These are phyloP conservation scores for Oleoguttula mirabilis DNA, from an alignment of 495 filamentous ascomycete species.

Conservation along the genomic window DNA sequence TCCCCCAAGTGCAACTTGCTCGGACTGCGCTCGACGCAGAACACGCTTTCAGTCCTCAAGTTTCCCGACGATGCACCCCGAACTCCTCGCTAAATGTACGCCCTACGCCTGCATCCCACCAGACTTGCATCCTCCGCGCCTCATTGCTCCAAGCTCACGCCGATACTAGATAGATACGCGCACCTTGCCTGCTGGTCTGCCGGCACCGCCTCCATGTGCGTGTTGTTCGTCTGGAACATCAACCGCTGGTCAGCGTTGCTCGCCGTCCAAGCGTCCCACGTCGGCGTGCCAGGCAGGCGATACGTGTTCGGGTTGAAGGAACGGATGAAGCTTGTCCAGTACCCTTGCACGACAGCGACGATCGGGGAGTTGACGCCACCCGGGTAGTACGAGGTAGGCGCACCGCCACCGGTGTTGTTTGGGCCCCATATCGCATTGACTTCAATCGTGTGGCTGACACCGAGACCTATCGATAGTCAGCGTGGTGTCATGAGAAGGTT, in stretches of 20 bases:
- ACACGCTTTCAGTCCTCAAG: too few species aligned
- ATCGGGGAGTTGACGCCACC: constrained; percentile 26
- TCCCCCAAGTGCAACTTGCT: too few species aligned
- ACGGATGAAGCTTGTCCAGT: constrained; percentile 27
- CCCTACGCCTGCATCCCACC: too few species aligned
- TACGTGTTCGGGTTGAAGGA: constrained; percentile 22
- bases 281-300: constrained; percentile 12
- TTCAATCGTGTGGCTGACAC: constrained; percentile 53
- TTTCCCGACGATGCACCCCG: too few species aligned
- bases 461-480: constrained; percentile 33
- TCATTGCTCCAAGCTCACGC: constrained; percentile 40
- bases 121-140: too few species aligned
- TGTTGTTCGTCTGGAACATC: constrained; percentile 43
- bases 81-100: too few species aligned
- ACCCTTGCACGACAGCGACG: constrained; percentile 20
- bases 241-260: constrained; percentile 33
- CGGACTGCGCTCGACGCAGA: too few species aligned
- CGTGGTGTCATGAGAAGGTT: too few species aligned
- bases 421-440: constrained; percentile 50
- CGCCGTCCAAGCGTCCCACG: constrained; percentile 30
- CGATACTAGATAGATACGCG: constrained; percentile 42
- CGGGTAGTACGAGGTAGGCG: constrained; percentile 43
- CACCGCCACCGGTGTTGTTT: constrained; percentile 29
- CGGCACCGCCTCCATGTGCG: constrained; percentile 46
- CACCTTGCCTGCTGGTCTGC: constrained; percentile 38